Conservation (phyloP, 805 yeast genomes). For the Yamadazyma nakazawae region DNA sequence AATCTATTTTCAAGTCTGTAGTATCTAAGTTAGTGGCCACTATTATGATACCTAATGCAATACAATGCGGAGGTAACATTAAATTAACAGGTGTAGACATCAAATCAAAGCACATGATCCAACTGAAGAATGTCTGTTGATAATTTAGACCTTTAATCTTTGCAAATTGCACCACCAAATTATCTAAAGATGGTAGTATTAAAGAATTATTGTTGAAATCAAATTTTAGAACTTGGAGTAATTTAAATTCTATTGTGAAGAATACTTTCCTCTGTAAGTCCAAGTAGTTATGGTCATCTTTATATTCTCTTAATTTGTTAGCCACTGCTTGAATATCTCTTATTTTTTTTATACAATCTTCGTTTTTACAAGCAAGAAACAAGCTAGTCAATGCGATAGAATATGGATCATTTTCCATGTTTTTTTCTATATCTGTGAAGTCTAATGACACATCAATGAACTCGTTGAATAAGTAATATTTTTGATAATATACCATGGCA, state of each 20-base stretch:
- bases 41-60: conserved; percentile 65
- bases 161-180: conserved; percentile 57
- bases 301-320: conserved; percentile 36
- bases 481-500: conserved; percentile 69
- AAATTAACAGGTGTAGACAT: conserved; percentile 66
- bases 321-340: conserved; percentile 57
- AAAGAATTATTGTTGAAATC: conserved; percentile 67
- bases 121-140: conserved; percentile 53
- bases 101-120: conserved; percentile 76
- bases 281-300: conserved; percentile 24
- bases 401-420: conserved; percentile 42
- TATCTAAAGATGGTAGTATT: conserved; percentile 48
- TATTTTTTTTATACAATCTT: conserved; percentile 78
- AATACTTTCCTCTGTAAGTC: conserved; percentile 59
- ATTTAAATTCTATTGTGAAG: conserved; percentile 61
- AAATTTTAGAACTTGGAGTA: conserved; percentile 74
- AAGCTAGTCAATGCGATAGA: conserved; percentile 69
- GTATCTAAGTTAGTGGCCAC: conserved; percentile 53
- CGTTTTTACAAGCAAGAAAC: conserved; percentile 71
- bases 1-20: conserved; percentile 19
- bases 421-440: conserved; percentile 29
- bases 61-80: conserved; percentile 70
- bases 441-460: conserved; percentile 38
- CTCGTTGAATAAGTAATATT: conserved; percentile 62
- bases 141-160: conserved; percentile 47